phyloP scores from a whole-genome alignment of 352 stramenopile species.

The Pilasporangium apinafurcum region DNA sequence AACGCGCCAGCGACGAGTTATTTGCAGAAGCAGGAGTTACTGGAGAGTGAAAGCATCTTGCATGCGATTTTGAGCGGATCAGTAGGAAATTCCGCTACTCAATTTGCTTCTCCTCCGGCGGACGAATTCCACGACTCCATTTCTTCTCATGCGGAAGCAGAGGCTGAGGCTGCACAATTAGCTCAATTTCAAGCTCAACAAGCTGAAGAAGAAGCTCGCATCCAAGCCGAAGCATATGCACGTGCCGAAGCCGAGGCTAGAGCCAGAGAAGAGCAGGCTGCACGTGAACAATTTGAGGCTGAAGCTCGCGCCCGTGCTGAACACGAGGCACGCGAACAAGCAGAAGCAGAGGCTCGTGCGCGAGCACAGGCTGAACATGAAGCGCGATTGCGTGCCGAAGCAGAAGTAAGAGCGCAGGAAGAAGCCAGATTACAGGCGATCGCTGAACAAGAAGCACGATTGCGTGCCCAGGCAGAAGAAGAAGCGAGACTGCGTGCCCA shows the following conservation, averaged over 20 bases:
- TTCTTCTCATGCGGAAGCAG: slow-evolving; percentile 5
- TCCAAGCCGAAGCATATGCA: slow-evolving; percentile 12
- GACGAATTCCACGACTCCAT: background rate
- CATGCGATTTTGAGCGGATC: slow-evolving; percentile 26
- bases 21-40: slow-evolving; percentile 46
- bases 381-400: slow-evolving; percentile 17
- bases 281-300: slow-evolving; percentile 6
- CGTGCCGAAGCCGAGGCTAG: slow-evolving; percentile 14
- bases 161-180: slow-evolving; percentile 4
- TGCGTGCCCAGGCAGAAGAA: slow-evolving; percentile 6
- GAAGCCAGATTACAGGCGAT: slow-evolving; percentile 16
- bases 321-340: slow-evolving; percentile 17
- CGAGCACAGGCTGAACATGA: slow-evolving; percentile 12
- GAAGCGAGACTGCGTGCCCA: slow-evolving; percentile 13
- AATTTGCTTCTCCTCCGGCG: background rate
- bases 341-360: slow-evolving; percentile 12
- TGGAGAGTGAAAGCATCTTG: slow-evolving; percentile 61
- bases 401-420: slow-evolving; percentile 13
- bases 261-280: slow-evolving; percentile 8
- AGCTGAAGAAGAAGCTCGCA: slow-evolving; percentile 12
- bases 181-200: slow-evolving; percentile 9
- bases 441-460: slow-evolving; percentile 12
- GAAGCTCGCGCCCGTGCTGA: slow-evolving; percentile 7
- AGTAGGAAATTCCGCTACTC: background rate
- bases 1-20: slow-evolving; percentile 74